A percentile compares a stretch with the other conserved stretches of the same genome.
Evolutionary conservation across 2,329 filamentous ascomycete genomes (phyloP).

Genomic region (Stachybotrys chartarum): DNA sequence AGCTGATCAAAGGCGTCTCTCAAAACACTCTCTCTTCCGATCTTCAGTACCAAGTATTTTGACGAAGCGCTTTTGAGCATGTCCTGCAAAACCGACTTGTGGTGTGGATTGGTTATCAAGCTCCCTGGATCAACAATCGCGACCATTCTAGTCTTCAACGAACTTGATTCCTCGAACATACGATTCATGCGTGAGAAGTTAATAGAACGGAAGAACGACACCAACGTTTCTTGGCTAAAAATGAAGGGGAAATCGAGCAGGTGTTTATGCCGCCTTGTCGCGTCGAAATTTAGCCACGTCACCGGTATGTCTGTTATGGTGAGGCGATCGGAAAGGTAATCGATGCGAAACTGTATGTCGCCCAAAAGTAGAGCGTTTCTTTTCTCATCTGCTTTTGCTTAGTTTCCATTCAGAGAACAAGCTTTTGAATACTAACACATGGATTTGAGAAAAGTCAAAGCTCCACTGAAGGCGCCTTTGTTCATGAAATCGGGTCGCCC

Average conservation of each 20-base stretch:
- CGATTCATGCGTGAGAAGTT: conserved; percentile 84
- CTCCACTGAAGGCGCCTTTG: conserved; percentile 68
- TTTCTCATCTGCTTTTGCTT: conserved; percentile 43
- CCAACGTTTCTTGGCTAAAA: conserved; percentile 64
- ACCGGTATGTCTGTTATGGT: conserved; percentile 69
- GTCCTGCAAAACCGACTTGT: conserved; percentile 55
- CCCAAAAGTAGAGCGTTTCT: conserved; percentile 57
- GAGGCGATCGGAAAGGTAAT: conserved; percentile 68
- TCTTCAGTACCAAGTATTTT: conserved; percentile 63
- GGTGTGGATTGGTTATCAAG: conserved; percentile 47
- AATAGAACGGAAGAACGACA: conserved; percentile 80
- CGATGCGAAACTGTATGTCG: conserved; percentile 64
- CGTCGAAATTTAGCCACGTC: conserved; percentile 57
- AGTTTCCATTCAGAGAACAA: not conserved
- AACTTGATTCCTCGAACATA: conserved; percentile 63
- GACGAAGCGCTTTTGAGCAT: conserved; percentile 60
- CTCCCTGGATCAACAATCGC: conserved; percentile 47
- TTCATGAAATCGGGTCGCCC: conserved; percentile 63
- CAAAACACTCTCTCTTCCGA: conserved; percentile 61
- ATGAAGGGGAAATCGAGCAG: conserved; percentile 76
- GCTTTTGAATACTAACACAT: conserved; percentile 51
- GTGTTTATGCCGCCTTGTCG: conserved; percentile 60
- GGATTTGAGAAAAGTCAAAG: conserved; percentile 63
- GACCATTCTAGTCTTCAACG: conserved; percentile 48
- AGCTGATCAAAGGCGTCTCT: conserved; percentile 77